Percentiles rank a stretch among this genome's conserved stretches.
Conservation (phyloP, 2,329 filamentous ascomycete species). For the Nemania bipapillata region DNA sequence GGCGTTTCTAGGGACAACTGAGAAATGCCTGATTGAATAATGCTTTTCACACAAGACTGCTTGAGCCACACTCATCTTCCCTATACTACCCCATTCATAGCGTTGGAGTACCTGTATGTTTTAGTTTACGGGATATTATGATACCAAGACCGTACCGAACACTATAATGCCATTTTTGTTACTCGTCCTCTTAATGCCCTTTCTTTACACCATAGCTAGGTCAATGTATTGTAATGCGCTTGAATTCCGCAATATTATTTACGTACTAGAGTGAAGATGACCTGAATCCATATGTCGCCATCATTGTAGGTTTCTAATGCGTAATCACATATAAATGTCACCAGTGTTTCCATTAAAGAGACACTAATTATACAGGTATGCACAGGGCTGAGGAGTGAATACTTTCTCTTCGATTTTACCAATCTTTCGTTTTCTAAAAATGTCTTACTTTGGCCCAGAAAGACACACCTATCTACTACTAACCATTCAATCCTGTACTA, state of each 20-base stretch:
- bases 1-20: slow-evolving; percentile 30
- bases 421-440: neutral
- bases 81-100: slow-evolving; percentile 39
- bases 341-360: too few species aligned
- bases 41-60: slow-evolving; percentile 5
- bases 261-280: too few species aligned
- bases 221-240: neutral
- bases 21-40: slow-evolving; percentile 26
- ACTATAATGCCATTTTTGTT: slow-evolving; percentile 2
- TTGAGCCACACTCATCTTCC: slow-evolving; percentile 24
- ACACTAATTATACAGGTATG: too few species aligned
- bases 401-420: neutral
- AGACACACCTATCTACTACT: neutral
- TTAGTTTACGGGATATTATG: slow-evolving; percentile 27
- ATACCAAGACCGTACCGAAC: slow-evolving; percentile 28
- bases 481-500: neutral
- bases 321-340: too few species aligned
- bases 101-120: slow-evolving; percentile 42
- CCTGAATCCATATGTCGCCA: too few species aligned
- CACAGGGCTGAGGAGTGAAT: too few species aligned
- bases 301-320: too few species aligned
- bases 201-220: neutral
- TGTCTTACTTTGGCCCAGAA: neutral
- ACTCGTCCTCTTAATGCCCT: neutral
- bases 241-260: too few species aligned